Percentiles rank a stretch among this genome's conserved stretches.
Conservation (phyloP, 495 filamentous ascomycete genomes). For the Cudoniella acicularis region DNA sequence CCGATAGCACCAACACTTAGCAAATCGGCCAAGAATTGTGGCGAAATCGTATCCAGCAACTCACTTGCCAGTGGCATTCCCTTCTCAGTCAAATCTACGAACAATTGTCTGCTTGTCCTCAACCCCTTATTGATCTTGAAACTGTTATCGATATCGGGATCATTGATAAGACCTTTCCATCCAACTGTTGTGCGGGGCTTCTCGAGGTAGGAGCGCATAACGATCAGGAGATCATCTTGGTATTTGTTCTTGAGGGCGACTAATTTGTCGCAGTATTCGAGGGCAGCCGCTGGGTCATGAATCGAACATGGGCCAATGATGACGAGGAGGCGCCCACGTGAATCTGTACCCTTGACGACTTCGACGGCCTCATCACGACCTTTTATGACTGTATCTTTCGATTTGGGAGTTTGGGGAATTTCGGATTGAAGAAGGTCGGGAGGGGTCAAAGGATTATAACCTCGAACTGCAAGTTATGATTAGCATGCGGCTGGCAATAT, state of each 20-base stretch:
- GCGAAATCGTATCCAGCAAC: conserved; percentile 98
- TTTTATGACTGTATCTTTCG: conserved; percentile 73
- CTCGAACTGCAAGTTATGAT: conserved; percentile 55
- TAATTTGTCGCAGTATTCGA: conserved; percentile 89
- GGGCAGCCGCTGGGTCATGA: conserved; percentile 87
- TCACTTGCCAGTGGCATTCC: conserved; percentile 99
- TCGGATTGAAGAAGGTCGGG: conserved; percentile 96
- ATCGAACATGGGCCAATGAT: conserved; percentile 96
- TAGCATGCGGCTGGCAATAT: conserved; percentile 11
- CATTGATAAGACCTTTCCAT: conserved; percentile 99
- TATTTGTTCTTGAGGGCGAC: conserved; percentile 84
- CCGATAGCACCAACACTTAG: conserved; percentile 90
- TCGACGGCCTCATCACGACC: conserved; percentile 79
- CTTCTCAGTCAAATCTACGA: conserved; percentile 87
- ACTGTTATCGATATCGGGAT: conserved; percentile 96
- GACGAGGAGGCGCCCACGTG: conserved; percentile 75
- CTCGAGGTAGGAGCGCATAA: conserved; percentile 98
- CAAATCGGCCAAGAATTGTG: conserved; percentile 95
- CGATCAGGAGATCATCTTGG: conserved; percentile 82
- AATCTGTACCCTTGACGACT: conserved; percentile 76
- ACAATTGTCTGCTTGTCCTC: conserved; percentile 81
- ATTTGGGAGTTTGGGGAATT: conserved; percentile 73
- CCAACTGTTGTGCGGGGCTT: conserved; percentile 98
- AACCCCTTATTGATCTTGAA: conserved; percentile 99
- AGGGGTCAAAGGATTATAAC: conserved; percentile 90